phyloP scores from a whole-genome alignment of 2,329 filamentous ascomycete species.

The Diaporthe helianthi region DNA sequence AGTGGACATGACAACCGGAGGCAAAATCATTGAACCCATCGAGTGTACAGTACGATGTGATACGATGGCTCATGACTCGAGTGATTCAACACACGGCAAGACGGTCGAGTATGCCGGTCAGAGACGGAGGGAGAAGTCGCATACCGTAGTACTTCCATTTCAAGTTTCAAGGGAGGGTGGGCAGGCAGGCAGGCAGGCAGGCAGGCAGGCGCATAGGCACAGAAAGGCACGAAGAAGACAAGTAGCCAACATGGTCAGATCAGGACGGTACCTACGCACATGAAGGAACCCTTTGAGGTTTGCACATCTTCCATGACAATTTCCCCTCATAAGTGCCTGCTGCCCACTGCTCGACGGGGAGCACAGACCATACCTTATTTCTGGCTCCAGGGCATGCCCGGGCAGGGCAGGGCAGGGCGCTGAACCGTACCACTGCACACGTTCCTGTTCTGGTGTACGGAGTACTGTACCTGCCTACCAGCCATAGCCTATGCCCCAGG shows the following conservation, averaged over 20 bases:
- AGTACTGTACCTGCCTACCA: neutral
- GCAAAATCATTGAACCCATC: too few species aligned
- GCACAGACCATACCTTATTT: slow-evolving; percentile 28
- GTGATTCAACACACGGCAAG: neutral
- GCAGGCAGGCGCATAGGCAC: neutral
- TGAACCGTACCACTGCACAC: too few species aligned
- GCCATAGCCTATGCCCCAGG: neutral
- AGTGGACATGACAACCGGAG: neutral
- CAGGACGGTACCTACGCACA: neutral
- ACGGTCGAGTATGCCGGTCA: neutral
- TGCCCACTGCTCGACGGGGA: neutral
- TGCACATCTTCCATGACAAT: neutral
- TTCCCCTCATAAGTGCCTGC: neutral
- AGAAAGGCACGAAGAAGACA: too few species aligned
- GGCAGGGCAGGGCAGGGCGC: too few species aligned
- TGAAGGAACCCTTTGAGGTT: neutral
- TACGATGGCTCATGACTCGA: slow-evolving; percentile 7
- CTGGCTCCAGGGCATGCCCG: slow-evolving; percentile 11
- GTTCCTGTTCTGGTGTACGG: too few species aligned
- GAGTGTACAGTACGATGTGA: neutral
- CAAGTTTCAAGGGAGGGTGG: neutral
- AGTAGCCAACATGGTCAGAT: neutral
- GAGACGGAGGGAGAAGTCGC: neutral
- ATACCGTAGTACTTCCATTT: neutral
- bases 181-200: neutral